phyloP scores from a whole-genome alignment of 495 filamentous ascomycete genomes.

The Penicillium egyptiacum region DNA sequence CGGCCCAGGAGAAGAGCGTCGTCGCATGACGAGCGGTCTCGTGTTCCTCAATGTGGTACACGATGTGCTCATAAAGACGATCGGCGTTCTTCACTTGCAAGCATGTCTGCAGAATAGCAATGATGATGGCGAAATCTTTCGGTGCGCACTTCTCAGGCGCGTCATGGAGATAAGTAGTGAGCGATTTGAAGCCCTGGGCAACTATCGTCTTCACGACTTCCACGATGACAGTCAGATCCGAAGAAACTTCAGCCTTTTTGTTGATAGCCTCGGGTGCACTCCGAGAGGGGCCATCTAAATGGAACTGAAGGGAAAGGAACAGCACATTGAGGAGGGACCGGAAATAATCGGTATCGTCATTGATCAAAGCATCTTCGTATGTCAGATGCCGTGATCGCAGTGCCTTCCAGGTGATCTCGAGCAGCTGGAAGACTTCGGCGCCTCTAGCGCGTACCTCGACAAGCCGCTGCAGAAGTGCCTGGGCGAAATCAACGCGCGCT shows the following conservation, averaged over 20 bases:
- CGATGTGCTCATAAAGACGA: conserved; percentile 57
- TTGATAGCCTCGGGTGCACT: conserved; percentile 35
- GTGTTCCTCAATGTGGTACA: conserved; percentile 62
- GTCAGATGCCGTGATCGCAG: conserved; percentile 62
- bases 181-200: conserved; percentile 74
- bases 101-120: conserved; percentile 80
- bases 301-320: conserved; percentile 74
- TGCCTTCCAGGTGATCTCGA: conserved; percentile 65
- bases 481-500: conserved; percentile 69
- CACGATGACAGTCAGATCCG: conserved; percentile 55
- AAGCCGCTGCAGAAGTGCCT: conserved; percentile 74
- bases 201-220: conserved; percentile 76
- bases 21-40: conserved; percentile 74
- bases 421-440: conserved; percentile 59
- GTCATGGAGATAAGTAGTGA: conserved; percentile 72
- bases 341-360: conserved; percentile 69
- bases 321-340: conserved; percentile 80
- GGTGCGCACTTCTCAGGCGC: conserved; percentile 53
- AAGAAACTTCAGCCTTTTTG: conserved; percentile 42
- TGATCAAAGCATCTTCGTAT: conserved; percentile 60
- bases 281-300: conserved; percentile 35
- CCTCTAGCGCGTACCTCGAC: conserved; percentile 60
- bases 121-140: conserved; percentile 81
- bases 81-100: conserved; percentile 60
- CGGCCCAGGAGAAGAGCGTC: conserved; percentile 91